These are phyloP conservation scores for Colletotrichum sp. DNA, from an alignment of 2,329 filamentous ascomycete genomes.

Conservation along the genomic window DNA sequence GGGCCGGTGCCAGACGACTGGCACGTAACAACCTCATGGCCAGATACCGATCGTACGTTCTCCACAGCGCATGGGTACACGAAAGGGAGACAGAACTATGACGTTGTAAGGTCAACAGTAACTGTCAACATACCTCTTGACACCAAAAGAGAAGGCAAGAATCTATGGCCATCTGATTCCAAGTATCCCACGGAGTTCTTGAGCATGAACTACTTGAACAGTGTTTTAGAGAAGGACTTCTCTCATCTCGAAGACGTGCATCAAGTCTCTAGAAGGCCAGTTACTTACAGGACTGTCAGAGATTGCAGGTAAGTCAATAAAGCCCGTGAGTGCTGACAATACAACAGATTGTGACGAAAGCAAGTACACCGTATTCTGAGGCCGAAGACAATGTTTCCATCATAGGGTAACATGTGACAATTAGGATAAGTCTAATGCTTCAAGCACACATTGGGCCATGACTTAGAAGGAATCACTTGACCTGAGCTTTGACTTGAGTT, in stretches of 20 bases:
- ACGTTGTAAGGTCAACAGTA: background rate
- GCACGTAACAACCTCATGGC: background rate
- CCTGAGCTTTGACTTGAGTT: too few relatives aligned
- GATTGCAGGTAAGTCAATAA: too few relatives aligned
- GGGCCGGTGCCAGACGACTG: background rate
- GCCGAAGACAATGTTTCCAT: too few relatives aligned
- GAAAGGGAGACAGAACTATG: background rate
- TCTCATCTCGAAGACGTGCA: background rate
- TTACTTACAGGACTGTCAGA: too few relatives aligned
- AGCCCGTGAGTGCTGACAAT: too few relatives aligned
- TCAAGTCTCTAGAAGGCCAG: too few relatives aligned
- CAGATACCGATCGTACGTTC: background rate
- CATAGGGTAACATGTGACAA: too few relatives aligned
- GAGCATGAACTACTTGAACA: background rate
- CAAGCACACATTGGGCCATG: too few relatives aligned
- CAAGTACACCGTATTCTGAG: too few relatives aligned
- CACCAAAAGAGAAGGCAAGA: fast-evolving
- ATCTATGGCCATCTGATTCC: background rate
- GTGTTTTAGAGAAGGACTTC: background rate
- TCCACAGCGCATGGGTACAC: background rate
- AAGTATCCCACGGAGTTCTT: fast-evolving
- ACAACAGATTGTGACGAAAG: too few relatives aligned
- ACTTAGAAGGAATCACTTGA: too few relatives aligned
- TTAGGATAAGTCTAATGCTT: too few relatives aligned
- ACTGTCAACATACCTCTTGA: background rate